Conservation (phyloP, 1,139 yeast species). For the Yarrowia galli region DNA sequence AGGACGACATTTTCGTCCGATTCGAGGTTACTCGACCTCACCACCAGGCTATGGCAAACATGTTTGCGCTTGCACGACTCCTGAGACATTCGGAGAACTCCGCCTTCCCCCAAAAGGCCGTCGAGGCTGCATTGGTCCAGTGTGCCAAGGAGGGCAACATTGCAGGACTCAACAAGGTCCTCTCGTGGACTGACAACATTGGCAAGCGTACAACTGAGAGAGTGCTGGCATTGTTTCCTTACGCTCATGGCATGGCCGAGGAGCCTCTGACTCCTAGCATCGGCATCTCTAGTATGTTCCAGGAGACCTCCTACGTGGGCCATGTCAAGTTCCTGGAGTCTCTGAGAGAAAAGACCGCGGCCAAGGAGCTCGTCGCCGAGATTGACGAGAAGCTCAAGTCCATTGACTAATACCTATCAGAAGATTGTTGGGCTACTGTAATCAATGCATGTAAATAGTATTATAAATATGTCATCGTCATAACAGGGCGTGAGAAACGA, state of each 20-base stretch:
- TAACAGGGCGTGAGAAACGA: constrained; percentile 34
- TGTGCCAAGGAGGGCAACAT: constrained; percentile 31
- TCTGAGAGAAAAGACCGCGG: constrained; percentile 9
- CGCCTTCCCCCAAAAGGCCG: not conserved
- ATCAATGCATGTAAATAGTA: constrained; percentile 34
- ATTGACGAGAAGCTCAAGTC: constrained; percentile 27
- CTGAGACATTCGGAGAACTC: not conserved
- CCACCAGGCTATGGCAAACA: constrained; percentile 33
- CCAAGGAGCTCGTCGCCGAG: constrained; percentile 7
- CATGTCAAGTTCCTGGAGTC: constrained; percentile 29
- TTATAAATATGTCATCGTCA: constrained; percentile 36
- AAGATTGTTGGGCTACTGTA: not conserved
- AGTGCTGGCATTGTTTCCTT: constrained; percentile 22
- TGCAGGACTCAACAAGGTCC: constrained; percentile 16
- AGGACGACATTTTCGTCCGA: constrained; percentile 9
- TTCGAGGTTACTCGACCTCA: constrained; percentile 17
- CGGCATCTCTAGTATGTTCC: constrained; percentile 24
- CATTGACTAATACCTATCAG: not conserved
- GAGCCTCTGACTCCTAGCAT: constrained; percentile 16
- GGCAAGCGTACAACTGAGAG: constrained; percentile 4
- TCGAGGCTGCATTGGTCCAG: not conserved
- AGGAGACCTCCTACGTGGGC: constrained; percentile 12
- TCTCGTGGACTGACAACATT: constrained; percentile 1
- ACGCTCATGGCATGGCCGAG: constrained; percentile 24
- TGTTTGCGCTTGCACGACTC: constrained; percentile 11